phyloP scores from a whole-genome alignment of 1,284 basidiomycete genomes.

The Tausonia pullulans region DNA sequence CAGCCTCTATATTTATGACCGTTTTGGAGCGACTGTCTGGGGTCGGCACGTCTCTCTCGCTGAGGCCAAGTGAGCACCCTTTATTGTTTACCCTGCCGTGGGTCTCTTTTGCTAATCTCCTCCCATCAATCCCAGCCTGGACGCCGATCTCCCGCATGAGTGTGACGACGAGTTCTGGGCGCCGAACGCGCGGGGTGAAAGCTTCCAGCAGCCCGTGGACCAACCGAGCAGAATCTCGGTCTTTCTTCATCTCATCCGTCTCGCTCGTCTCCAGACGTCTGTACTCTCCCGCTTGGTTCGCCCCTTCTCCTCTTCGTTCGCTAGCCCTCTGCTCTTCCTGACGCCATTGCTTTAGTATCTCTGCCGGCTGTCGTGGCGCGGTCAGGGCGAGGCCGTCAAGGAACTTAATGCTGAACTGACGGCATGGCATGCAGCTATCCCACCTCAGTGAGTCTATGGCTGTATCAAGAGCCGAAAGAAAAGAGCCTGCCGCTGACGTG shows the following conservation, averaged over 20 bases:
- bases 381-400: constrained; percentile 3
- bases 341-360: neutral
- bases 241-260: constrained; percentile 8
- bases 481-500: neutral
- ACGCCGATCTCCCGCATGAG: constrained; percentile 11
- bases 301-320: neutral
- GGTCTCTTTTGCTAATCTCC: no score
- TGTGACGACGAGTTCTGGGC: constrained; percentile 17
- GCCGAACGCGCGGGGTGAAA: neutral
- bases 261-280: constrained; percentile 7
- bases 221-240: constrained; percentile 5
- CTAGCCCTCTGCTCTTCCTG: neutral
- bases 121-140: neutral
- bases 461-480: neutral
- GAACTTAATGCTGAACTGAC: no score
- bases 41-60: constrained; percentile 9
- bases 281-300: constrained; percentile 4
- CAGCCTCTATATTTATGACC: neutral
- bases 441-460: neutral
- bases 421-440: no score
- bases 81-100: neutral
- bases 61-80: constrained; percentile 10
- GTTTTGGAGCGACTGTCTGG: constrained; percentile 8
- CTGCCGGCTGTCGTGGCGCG: neutral
- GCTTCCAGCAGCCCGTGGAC: neutral